A percentile compares a stretch with the other conserved stretches of the same genome.
phyloP scores from a whole-genome alignment of 768 basidiomycete species.

The Leccinum incarnatum region DNA sequence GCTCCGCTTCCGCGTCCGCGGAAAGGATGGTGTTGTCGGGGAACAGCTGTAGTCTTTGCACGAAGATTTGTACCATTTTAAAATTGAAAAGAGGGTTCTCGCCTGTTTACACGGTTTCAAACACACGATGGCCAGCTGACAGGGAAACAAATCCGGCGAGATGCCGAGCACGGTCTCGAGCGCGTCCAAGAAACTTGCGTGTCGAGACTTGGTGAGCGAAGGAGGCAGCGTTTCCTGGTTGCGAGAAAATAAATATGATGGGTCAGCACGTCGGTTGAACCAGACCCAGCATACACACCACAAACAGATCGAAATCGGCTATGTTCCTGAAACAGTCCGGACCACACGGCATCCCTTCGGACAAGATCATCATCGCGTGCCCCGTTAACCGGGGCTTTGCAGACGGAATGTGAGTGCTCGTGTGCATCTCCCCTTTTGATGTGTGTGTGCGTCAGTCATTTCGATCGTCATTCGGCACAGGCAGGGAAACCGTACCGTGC shows the following conservation, averaged over 20 bases:
- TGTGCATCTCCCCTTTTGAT: too few species aligned
- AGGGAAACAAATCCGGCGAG: conserved; percentile 46
- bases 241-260: neutral
- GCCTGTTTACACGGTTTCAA: conserved; percentile 50
- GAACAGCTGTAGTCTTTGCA: conserved; percentile 18
- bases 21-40: conserved; percentile 18
- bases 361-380: conserved; percentile 24
- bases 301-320: conserved; percentile 23
- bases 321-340: conserved; percentile 30
- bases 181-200: conserved; percentile 11
- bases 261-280: neutral
- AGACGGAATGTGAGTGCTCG: too few species aligned
- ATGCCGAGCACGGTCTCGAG: conserved; percentile 40
- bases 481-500: conserved; percentile 31
- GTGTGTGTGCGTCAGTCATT: too few species aligned
- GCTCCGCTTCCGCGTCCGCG: conserved; percentile 7
- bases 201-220: conserved; percentile 5
- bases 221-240: conserved; percentile 25
- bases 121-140: conserved; percentile 48
- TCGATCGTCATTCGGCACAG: neutral
- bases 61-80: conserved; percentile 20
- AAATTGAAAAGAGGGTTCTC: neutral
- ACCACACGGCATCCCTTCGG: conserved; percentile 31
- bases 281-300: conserved; percentile 1
- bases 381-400: conserved; percentile 7